Evolutionary conservation across 1,284 basidiomycete genomes (phyloP).

Genomic region (Coriolopsis trogii): DNA sequence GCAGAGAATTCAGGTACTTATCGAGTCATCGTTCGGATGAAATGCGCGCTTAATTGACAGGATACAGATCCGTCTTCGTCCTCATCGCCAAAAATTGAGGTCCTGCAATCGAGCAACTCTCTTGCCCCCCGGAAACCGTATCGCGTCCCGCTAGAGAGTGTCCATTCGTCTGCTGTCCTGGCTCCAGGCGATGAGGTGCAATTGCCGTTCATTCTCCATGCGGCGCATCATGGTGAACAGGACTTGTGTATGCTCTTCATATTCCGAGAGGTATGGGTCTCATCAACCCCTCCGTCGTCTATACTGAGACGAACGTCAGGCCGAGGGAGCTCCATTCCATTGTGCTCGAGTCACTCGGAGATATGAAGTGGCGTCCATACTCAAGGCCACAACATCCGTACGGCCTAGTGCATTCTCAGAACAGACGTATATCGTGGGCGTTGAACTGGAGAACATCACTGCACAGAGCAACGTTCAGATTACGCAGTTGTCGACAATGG

Average conservation of each 20-base stretch:
- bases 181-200: slow-evolving; percentile 50
- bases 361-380: slow-evolving; percentile 60
- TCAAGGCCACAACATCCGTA: slow-evolving; percentile 52
- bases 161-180: slow-evolving; percentile 41
- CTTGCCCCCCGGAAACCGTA: slow-evolving; percentile 51
- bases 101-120: slow-evolving; percentile 56
- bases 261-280: slow-evolving; percentile 62
- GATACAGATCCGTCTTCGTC: slow-evolving; percentile 17
- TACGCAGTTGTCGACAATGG: slow-evolving; percentile 60
- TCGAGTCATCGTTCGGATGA: neutral
- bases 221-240: slow-evolving; percentile 47
- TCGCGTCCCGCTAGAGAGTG: slow-evolving; percentile 43
- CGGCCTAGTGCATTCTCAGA: slow-evolving; percentile 52
- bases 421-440: slow-evolving; percentile 53
- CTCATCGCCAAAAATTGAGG: slow-evolving; percentile 31
- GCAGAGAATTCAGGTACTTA: slow-evolving; percentile 18
- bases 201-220: slow-evolving; percentile 56
- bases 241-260: slow-evolving; percentile 65
- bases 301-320: slow-evolving; percentile 36
- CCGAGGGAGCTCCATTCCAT: slow-evolving; percentile 51
- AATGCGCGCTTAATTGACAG: neutral
- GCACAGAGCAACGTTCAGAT: slow-evolving; percentile 47
- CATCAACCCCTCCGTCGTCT: neutral
- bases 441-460: slow-evolving; percentile 60
- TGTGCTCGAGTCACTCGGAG: slow-evolving; percentile 55